Percentiles rank a stretch among this genome's conserved stretches.
phyloP scores from a whole-genome alignment of 192 early-diverging fungal species.

The Coemansia sp. region DNA sequence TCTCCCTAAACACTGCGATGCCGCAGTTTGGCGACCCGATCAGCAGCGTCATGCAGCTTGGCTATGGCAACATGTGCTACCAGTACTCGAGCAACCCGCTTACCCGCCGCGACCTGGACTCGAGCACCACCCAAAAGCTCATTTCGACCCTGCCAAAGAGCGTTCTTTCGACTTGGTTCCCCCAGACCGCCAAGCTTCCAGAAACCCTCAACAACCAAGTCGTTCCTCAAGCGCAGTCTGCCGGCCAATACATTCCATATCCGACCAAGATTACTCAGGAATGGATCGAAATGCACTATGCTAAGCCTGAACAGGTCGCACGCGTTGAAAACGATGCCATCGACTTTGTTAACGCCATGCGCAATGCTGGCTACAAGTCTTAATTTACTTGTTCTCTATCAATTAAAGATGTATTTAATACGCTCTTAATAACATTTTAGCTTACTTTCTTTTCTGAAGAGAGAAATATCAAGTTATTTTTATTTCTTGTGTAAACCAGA shows the following conservation, averaged over 20 bases:
- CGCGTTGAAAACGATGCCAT: conserved; percentile 25
- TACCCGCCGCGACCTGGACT: conserved; percentile 23
- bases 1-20: conserved; percentile 30
- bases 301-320: conserved; percentile 21
- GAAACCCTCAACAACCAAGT: neutral
- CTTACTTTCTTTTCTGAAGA: neutral
- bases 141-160: conserved; percentile 25
- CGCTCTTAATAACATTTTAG: neutral
- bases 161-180: conserved; percentile 41
- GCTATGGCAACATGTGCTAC: conserved; percentile 55
- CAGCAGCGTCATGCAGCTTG: conserved; percentile 52
- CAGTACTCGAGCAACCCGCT: conserved; percentile 51
- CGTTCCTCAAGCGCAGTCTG: neutral
- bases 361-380: conserved; percentile 48
- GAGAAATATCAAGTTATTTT: neutral
- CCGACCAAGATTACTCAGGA: conserved; percentile 30
- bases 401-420: neutral
- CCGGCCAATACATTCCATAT: conserved; percentile 35
- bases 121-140: conserved; percentile 15
- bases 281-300: conserved; percentile 44
- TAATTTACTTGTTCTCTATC: neutral
- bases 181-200: conserved; percentile 24
- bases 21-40: conserved; percentile 44
- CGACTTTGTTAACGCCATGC: conserved; percentile 44
- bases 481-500: neutral